Base-by-base conservation (phyloP, 2,329 filamentous ascomycete genomes). In the Alternaria rosae region DNA sequence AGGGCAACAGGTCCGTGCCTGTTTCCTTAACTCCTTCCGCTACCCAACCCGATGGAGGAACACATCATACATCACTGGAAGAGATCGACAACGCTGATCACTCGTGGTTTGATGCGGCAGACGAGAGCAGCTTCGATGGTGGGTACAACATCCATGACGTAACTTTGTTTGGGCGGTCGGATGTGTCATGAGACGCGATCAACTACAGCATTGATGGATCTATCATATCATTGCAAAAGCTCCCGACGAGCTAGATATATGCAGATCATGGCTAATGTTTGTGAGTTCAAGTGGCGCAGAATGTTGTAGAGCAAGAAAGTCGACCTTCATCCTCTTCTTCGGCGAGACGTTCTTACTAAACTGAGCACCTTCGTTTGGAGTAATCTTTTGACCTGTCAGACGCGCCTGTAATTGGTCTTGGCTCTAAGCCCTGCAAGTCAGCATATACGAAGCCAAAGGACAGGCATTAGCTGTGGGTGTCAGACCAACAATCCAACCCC, bases 51-150 rank as follows among this genome's bases (percentile, higher is more conserved):
- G 20, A 41, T 47, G 57, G 30, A 28, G 8, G 30, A n/a, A 47
- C 10, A 20, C 25, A 30, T 9, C 5, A 15, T 23, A 21, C 30
- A 13, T 30, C 13, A 26, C 23, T 47, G 23, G 42, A 21, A 17
- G 32, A 17, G 5, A 47, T 21, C 25, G 32, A 43, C 13, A 10
- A 42, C 7, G 17, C 10, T 32, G 32, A 59, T 21, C 57, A 54
- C 10, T 54, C 43, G 13, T 59, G 57, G 57, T 59, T 59, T 8
- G 23, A 59, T 25, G 50, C 32, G 13, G 17, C 48, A 12, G 21
- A 42, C 25, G 57, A 54, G 25, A 32, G 17, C 30, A 17, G 23
- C 12, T 59, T 54, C 13, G n/a, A 11, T 1, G 13, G 8, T 44
- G 30, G n/a, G 10, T 59, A 59, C 35, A 21, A 38, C 12, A n/a